Percentiles rank a stretch among this genome's conserved stretches.
These are phyloP conservation scores for Irpex sp. DNA, from an alignment of 1,284 basidiomycete species.

Conservation along the genomic window DNA sequence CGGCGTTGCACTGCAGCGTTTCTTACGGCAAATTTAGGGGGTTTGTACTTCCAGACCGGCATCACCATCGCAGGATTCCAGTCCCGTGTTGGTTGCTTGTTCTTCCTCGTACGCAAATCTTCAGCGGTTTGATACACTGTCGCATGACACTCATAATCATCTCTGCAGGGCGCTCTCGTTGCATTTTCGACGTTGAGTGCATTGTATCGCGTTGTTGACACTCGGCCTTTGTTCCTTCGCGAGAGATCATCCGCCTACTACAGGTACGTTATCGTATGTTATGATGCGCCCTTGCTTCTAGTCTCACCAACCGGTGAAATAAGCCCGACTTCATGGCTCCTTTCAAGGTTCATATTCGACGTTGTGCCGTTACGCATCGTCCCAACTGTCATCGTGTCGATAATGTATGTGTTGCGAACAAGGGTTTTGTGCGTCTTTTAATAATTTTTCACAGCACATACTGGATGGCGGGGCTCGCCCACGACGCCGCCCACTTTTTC, in stretches of 20 bases:
- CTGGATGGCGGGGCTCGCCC: slow-evolving; percentile 89
- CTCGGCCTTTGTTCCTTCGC: slow-evolving; percentile 80
- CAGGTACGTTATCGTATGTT: slow-evolving; percentile 40
- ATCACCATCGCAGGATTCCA: slow-evolving; percentile 88
- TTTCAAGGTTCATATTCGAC: slow-evolving; percentile 83
- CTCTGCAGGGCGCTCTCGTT: slow-evolving; percentile 64
- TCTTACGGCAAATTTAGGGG: slow-evolving; percentile 42
- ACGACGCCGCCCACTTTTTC: slow-evolving; percentile 34
- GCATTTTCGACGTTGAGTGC: slow-evolving; percentile 88
- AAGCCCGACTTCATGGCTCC: slow-evolving; percentile 82
- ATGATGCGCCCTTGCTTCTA: not conserved
- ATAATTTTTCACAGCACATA: slow-evolving; percentile 54
- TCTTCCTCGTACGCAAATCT: slow-evolving; percentile 71
- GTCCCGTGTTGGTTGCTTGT: slow-evolving; percentile 84
- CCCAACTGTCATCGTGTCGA: slow-evolving; percentile 78
- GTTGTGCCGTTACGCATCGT: slow-evolving; percentile 80
- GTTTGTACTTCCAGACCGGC: slow-evolving; percentile 79
- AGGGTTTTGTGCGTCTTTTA: not conserved
- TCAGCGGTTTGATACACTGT: not conserved
- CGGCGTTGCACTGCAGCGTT: not conserved
- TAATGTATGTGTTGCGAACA: slow-evolving; percentile 52
- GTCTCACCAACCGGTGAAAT: slow-evolving; percentile 11
- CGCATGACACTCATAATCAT: not conserved
- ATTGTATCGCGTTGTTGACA: slow-evolving; percentile 80
- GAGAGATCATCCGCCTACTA: slow-evolving; percentile 83